Conservation (phyloP, 495 filamentous ascomycete species). For the Neurospora sp. region DNA sequence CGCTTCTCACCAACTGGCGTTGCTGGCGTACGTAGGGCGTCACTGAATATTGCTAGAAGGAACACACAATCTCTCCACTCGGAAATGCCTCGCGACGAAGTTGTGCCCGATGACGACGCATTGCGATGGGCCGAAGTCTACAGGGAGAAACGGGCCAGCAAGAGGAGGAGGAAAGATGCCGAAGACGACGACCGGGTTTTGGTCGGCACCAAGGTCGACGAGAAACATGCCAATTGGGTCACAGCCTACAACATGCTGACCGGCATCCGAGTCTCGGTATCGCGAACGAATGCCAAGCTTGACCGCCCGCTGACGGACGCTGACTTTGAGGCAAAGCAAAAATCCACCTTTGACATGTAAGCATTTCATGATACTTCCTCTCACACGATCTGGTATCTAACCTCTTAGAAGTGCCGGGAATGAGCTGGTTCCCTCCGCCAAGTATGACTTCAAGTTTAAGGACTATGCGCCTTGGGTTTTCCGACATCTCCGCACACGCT, state of each 20-base stretch:
- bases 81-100: constrained; percentile 71
- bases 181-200: constrained; percentile 90
- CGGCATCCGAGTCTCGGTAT: constrained; percentile 93
- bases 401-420: constrained; percentile 64
- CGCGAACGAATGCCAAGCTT: constrained; percentile 92
- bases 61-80: constrained; percentile 78
- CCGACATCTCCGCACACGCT: constrained; percentile 79
- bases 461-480: constrained; percentile 99
- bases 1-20: constrained; percentile 70
- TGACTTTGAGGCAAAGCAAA: constrained; percentile 87
- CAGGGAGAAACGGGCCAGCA: constrained; percentile 78
- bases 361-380: background rate
- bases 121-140: constrained; percentile 87
- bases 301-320: constrained; percentile 77
- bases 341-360: constrained; percentile 95
- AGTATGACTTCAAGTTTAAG: constrained; percentile 99
- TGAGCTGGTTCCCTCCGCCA: constrained; percentile 92
- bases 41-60: constrained; percentile 67
- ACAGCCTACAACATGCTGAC: constrained; percentile 99
- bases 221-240: constrained; percentile 95
- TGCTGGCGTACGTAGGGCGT: constrained; percentile 59
- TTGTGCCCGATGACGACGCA: constrained; percentile 77
- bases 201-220: constrained; percentile 97
- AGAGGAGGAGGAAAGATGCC: constrained; percentile 68
- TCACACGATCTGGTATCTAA: background rate